These are phyloP conservation scores for Quercus glauca DNA, from an alignment of 306 rosid species.

Conservation along the genomic window DNA sequence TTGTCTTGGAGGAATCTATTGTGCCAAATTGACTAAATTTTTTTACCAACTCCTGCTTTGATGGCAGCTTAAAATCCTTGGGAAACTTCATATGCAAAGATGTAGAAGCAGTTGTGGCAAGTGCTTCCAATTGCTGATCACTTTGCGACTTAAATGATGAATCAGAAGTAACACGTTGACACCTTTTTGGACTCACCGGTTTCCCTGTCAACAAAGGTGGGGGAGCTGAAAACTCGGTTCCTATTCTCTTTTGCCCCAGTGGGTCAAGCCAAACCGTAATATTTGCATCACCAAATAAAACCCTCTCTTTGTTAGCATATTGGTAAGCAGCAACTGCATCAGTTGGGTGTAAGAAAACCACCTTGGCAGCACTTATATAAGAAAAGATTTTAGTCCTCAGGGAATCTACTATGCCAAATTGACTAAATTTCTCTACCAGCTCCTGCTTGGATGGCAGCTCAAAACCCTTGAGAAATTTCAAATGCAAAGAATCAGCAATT, in stretches of 20 bases:
- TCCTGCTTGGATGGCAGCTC: constrained; percentile 33
- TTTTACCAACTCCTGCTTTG: constrained; percentile 29
- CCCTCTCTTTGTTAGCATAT: constrained; percentile 30
- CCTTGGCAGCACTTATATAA: constrained; percentile 26
- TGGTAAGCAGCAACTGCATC: constrained; percentile 37
- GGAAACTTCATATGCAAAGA: constrained; percentile 39
- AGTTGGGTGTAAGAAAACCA: constrained; percentile 20
- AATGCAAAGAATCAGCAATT: constrained; percentile 13
- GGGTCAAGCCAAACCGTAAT: constrained; percentile 37
- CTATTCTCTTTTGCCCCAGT: constrained; percentile 20
- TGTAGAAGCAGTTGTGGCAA: constrained; percentile 11
- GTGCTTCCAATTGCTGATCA: constrained; percentile 3
- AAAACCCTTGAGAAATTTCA: constrained; percentile 38
- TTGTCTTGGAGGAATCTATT: constrained; percentile 30
- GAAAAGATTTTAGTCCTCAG: constrained; percentile 20
- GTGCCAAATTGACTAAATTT: constrained; percentile 42
- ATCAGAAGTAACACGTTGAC: constrained; percentile 22
- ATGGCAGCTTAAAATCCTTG: constrained; percentile 33
- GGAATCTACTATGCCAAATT: constrained; percentile 40
- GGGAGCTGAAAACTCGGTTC: constrained; percentile 5
- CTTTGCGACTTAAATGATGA: constrained; percentile 23
- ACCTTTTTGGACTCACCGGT: constrained; percentile 32
- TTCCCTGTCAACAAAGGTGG: constrained; percentile 13
- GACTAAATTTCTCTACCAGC: constrained; percentile 35
- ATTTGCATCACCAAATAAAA: constrained; percentile 21